Base-by-base conservation (phyloP, 345 rosid species). In the Hibiscus tridactylites region DNA sequence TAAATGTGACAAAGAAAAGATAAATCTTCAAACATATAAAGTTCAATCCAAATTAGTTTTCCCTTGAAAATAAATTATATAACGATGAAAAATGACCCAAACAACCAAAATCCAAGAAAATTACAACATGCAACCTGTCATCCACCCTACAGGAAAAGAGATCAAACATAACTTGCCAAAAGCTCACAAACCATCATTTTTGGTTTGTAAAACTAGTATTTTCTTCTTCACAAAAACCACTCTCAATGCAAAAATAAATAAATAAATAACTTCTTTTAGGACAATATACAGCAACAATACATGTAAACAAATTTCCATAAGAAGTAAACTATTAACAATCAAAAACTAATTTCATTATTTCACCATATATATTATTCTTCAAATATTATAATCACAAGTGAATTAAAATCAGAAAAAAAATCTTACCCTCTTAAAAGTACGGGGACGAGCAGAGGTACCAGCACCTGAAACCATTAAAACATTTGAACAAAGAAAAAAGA, bases 401-500 rank as follows among this genome's bases (percentile, higher is more conserved):
- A 31, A 62, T 50, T 4, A 76, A 44, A 10, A 15, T 6, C n/a
- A 39, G 54, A 13, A 39, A 5, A 44, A 7, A 46, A 46, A 73
- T n/a, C 46, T 5, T 70, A 90, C 98, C 96, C 74, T 81, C 74
- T 82, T 91, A 80, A 94, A 94, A 19, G 96, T 85, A 6, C 89
- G 86, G 52, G 99, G 97, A 33, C 99, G 95, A 28, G 81, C 58
- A 21, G 97, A 88, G 71, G 92, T 84, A 61, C 99, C 99, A 26
- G 97, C 91, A 86, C 83, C 97, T 94, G 84, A 83, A 86, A 68
- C 65, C 65, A 70, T 50, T 68, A 57, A 87, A 70, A 67, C 66
- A 67, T 59, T 72, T 26, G 57, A 65, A 73, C 56, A 19, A 17
- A 67, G 42, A 3, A 24, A 65, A 19, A 17, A 67, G 42, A 3